Percentiles rank a stretch among this genome's conserved stretches.
Conservation (phyloP, 1,139 yeast genomes). For the Geotrichum carabidarum region DNA sequence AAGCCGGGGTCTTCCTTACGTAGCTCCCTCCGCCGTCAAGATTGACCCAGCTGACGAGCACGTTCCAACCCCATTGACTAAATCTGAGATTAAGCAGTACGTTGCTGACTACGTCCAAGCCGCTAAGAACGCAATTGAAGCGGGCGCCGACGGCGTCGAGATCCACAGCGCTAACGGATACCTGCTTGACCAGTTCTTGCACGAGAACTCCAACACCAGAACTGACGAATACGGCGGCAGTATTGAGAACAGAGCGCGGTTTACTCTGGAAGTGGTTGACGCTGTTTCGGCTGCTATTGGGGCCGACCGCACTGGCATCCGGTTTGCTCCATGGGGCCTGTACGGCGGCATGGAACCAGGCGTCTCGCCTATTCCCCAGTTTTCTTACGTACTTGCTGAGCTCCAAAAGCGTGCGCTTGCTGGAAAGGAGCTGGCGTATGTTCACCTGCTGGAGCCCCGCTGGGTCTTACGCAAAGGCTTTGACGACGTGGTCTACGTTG, state of each 20-base stretch:
- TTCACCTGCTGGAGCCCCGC: conserved; percentile 47
- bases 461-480: not conserved
- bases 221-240: conserved; percentile 69
- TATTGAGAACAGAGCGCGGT: conserved; percentile 62
- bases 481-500: not conserved
- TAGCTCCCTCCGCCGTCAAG: conserved; percentile 22
- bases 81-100: conserved; percentile 39
- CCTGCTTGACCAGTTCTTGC: conserved; percentile 50
- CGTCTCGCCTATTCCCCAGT: conserved; percentile 32
- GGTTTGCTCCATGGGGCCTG: conserved; percentile 54
- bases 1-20: conserved; percentile 30
- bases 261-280: conserved; percentile 53
- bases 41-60: not conserved
- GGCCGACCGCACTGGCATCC: conserved; percentile 48
- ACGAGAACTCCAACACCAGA: conserved; percentile 49
- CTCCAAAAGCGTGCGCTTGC: conserved; percentile 31
- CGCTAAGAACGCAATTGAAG: conserved; percentile 45
- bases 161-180: conserved; percentile 67
- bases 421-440: conserved; percentile 46
- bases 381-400: conserved; percentile 31
- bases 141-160: conserved; percentile 68
- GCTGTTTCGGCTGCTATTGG: conserved; percentile 50
- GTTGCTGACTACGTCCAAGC: conserved; percentile 40
- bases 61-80: conserved; percentile 38
- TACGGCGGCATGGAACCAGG: conserved; percentile 37